phyloP scores from a whole-genome alignment of 2,329 filamentous ascomycete genomes.

The Colletotrichum lini region DNA sequence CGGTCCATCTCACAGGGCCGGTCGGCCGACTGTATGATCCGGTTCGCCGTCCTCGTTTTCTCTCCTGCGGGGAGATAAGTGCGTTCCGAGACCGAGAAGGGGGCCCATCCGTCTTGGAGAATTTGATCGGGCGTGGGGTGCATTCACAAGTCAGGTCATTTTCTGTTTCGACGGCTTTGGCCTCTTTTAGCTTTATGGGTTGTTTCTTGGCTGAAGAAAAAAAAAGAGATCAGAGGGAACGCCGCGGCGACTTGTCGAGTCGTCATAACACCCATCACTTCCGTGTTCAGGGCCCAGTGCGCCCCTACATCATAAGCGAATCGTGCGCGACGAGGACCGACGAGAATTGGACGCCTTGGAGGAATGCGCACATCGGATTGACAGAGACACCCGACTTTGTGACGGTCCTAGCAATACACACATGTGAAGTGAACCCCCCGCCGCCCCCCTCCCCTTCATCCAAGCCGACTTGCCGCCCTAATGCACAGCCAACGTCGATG shows the following conservation, averaged over 20 bases:
- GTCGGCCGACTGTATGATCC: background rate
- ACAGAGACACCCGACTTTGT: background rate
- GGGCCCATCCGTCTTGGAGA: background rate
- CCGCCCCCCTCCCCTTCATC: background rate
- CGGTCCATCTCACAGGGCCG: conserved; percentile 1
- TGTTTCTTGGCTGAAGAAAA: too few relatives aligned
- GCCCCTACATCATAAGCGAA: conserved; percentile 1
- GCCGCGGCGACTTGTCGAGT: conserved; percentile 4
- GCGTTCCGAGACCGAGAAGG: conserved; percentile 16
- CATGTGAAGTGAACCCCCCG: background rate
- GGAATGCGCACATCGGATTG: conserved; percentile 9
- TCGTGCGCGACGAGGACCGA: background rate
- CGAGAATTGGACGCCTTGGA: background rate
- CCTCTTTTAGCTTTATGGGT: background rate
- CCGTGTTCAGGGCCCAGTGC: conserved; percentile 1
- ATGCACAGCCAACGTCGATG: background rate
- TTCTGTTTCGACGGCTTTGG: conserved; percentile 11
- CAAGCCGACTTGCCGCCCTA: background rate
- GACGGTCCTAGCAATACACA: conserved; percentile 19
- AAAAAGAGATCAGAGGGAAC: background rate
- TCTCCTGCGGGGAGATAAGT: conserved; percentile 1
- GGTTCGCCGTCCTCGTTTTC: background rate
- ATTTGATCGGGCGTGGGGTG: conserved; percentile 18
- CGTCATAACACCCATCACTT: background rate
- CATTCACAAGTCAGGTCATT: conserved; percentile 12